Base-by-base conservation (phyloP, 2,329 filamentous ascomycete species). In the Chlorencoelia australis region DNA sequence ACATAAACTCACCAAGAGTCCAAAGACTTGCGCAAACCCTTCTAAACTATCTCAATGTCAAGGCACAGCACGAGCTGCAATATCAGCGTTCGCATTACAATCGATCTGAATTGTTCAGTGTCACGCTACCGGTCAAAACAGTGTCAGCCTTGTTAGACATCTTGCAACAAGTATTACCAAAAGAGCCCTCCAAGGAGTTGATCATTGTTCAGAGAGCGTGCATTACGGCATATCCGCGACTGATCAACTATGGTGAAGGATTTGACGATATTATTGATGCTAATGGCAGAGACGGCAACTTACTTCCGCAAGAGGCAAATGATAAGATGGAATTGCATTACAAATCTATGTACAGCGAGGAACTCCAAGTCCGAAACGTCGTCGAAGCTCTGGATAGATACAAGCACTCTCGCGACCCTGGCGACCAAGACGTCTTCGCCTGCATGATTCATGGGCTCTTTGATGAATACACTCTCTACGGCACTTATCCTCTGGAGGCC, bases 391-490 rank as follows among this genome's bases (percentile, higher is more conserved):
- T 98, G 52, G 79, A 86, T 45, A 73, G 75, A 38, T 94, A 94
- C 64, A 96, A 98, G 58, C 78, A 78, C 38, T 96, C 93, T 1
- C 75, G 77, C 31, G 82, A 91, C 42, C 72, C 85, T 2, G 66
- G 80, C 11, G 86, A 95, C 42, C 91, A 96, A 57, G 91, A 98
- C 56, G 73, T 95, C 5, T 98, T 98, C 57, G 84, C 89, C 10
- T 95, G 89, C 63, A 98, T 98, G 87, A 94, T 98, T 22, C 88
- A 95, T 53, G 91, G 91, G 1, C 67, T 98, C 4, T 95, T 98
- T 51, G 91, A 98, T 51, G 91, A 98, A 63, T 98, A 95, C 58
- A 81, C 81, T 37, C 93, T 94, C 54, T 98, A 95, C 57, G 76
- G 82, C 26, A 88, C 93, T 53, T 98, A 98, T 58, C 93, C 93